Percentiles rank a stretch among this genome's conserved stretches.
These are phyloP conservation scores for Ustilago shanxiensis DNA, from an alignment of 1,284 basidiomycete species.

Conservation along the genomic window DNA sequence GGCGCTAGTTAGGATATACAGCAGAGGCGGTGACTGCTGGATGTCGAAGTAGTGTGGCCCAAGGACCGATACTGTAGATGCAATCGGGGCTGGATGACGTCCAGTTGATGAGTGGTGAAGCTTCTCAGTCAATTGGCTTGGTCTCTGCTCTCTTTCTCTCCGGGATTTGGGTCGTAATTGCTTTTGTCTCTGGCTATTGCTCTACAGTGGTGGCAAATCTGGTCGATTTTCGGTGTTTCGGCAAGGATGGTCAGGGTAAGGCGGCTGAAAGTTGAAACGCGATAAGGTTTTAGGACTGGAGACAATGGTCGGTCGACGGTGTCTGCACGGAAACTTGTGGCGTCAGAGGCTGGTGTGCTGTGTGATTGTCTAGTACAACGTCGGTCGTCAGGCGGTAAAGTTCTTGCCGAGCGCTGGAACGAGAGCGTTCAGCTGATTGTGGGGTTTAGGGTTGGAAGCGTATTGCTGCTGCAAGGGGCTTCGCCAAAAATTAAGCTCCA, in stretches of 20 bases:
- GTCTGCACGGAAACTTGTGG: not conserved
- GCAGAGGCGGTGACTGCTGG: not conserved
- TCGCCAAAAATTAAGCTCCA: conserved; percentile 22
- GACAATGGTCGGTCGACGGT: not conserved
- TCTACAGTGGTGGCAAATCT: not conserved
- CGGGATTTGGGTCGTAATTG: not conserved
- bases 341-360: not conserved
- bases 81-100: not conserved
- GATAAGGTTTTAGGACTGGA: not conserved
- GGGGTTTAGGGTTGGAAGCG: not conserved
- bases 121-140: not conserved
- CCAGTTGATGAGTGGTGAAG: not conserved
- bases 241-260: conserved; percentile 1
- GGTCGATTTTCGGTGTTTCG: not conserved
- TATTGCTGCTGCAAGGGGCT: conserved; percentile 27
- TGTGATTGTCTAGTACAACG: not conserved
- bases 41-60: not conserved
- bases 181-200: not conserved
- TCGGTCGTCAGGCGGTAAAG: not conserved
- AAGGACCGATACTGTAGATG: not conserved
- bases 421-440: conserved; percentile 14
- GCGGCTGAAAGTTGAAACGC: not conserved
- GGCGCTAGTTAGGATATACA: not conserved
- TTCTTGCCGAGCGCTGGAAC: conserved; percentile 3
- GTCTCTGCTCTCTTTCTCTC: conserved; percentile 18